Percentiles rank a stretch among this genome's conserved stretches.
phyloP scores from a whole-genome alignment of 2,329 filamentous ascomycete genomes.

The Penicillium olsonii region DNA sequence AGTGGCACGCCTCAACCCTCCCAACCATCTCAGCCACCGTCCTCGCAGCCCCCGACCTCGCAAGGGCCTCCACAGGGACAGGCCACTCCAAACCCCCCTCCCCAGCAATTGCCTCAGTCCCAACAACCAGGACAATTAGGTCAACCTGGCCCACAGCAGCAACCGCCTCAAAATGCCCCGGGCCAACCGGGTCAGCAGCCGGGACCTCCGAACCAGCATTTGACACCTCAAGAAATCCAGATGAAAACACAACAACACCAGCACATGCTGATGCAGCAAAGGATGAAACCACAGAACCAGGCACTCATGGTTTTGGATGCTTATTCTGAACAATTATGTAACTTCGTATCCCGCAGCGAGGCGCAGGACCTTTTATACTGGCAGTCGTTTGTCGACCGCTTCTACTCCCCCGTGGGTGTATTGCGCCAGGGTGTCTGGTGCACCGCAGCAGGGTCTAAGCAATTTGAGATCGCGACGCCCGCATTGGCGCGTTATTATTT shows the following conservation, averaged over 20 bases:
- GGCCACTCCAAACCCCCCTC: conserved; percentile 37
- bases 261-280: conserved; percentile 43
- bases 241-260: conserved; percentile 44
- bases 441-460: conserved; percentile 65
- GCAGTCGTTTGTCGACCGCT: conserved; percentile 75
- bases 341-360: conserved; percentile 59
- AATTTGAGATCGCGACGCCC: conserved; percentile 81
- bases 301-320: conserved; percentile 56
- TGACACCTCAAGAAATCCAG: conserved; percentile 43
- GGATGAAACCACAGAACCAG: conserved; percentile 42
- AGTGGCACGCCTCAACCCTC: conserved; percentile 42
- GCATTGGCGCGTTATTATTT: conserved; percentile 86
- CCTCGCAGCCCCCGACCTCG: conserved; percentile 37
- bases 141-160: conserved; percentile 36
- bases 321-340: conserved; percentile 59
- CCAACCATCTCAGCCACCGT: conserved; percentile 31
- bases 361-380: conserved; percentile 74
- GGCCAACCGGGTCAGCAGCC: conserved; percentile 40
- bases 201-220: conserved; percentile 38
- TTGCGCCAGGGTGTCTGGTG: conserved; percentile 70
- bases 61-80: conserved; percentile 38
- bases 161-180: conserved; percentile 31
- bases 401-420: conserved; percentile 76
- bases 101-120: conserved; percentile 40
- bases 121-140: conserved; percentile 33